Percentiles rank a stretch among this genome's conserved stretches.
These are phyloP conservation scores for Papiliotrema nemorosa DNA, from an alignment of 1,284 basidiomycete species.

Conservation along the genomic window DNA sequence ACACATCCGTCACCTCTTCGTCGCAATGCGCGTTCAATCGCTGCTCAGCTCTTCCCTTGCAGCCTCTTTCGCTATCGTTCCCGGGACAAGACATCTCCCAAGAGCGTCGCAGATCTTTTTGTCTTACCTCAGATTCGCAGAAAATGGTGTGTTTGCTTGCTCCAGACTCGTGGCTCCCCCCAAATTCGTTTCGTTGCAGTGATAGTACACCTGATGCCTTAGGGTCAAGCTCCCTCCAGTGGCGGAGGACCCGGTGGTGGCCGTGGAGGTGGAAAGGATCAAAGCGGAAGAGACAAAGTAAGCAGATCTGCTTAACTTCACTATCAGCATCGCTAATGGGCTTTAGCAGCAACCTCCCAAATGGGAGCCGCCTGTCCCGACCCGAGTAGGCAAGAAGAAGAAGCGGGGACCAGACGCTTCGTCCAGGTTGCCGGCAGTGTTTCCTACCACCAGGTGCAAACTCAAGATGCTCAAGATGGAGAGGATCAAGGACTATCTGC, in stretches of 20 bases:
- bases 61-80: too few species aligned
- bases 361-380: conserved; percentile 98
- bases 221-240: conserved; percentile 80
- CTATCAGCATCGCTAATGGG: too few species aligned
- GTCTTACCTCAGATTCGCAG: too few species aligned
- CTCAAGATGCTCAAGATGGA: conserved; percentile 94
- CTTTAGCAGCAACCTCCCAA: too few species aligned
- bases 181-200: not conserved
- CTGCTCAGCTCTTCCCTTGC: too few species aligned
- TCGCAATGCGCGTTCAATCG: too few species aligned
- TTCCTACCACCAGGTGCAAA: conserved; percentile 91
- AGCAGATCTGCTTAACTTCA: not conserved
- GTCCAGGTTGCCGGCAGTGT: conserved; percentile 88
- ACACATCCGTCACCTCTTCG: too few species aligned
- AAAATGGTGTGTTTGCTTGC: too few species aligned
- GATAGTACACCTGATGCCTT: not conserved
- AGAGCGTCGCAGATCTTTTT: too few species aligned
- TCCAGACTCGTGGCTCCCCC: too few species aligned
- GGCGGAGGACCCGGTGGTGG: conserved; percentile 31
- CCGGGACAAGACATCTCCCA: too few species aligned
- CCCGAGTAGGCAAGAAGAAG: conserved; percentile 94
- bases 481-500: conserved; percentile 95
- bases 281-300: conserved; percentile 62
- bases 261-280: conserved; percentile 50
- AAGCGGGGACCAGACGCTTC: conserved; percentile 87